Conservation (phyloP, 148 eudicot genomes). For the Talinum fruticosum region DNA sequence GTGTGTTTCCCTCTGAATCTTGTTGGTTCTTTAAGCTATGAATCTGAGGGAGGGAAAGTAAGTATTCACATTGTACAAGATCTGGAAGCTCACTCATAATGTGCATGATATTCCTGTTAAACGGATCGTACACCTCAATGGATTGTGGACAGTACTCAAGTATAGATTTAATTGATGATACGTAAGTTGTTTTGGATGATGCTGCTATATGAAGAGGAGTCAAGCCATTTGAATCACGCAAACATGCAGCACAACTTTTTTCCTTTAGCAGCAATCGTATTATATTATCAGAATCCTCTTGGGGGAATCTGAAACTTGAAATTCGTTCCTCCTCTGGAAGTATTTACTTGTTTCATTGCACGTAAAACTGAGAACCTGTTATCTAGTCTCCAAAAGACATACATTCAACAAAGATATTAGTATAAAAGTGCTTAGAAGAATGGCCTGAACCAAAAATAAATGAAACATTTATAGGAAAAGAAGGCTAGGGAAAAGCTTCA, state of each 20-base stretch:
- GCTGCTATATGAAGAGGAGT: not conserved
- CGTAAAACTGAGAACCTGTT: not conserved
- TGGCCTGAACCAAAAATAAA: no score
- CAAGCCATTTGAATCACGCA: constrained; percentile 6
- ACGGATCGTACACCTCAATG: not conserved
- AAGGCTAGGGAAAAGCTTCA: no score
- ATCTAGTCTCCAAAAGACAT: not conserved
- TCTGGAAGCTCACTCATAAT: not conserved
- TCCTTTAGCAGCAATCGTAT: not conserved
- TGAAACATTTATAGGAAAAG: no score
- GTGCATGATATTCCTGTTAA: not conserved
- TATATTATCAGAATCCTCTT: not conserved
- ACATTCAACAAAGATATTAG: no score
- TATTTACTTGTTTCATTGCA: not conserved
- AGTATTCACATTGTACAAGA: not conserved
- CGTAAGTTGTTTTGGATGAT: not conserved
- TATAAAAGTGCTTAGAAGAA: no score
- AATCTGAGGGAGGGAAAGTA: not conserved
- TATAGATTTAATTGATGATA: not conserved
- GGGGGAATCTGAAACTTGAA: not conserved
- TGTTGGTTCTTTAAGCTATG: not conserved
- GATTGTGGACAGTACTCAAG: not conserved
- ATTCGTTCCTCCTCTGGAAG: not conserved
- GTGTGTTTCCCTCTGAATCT: not conserved
- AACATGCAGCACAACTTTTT: not conserved